phyloP scores from a whole-genome alignment of 495 filamentous ascomycete species.

The Tuber microsphaerosporum region DNA sequence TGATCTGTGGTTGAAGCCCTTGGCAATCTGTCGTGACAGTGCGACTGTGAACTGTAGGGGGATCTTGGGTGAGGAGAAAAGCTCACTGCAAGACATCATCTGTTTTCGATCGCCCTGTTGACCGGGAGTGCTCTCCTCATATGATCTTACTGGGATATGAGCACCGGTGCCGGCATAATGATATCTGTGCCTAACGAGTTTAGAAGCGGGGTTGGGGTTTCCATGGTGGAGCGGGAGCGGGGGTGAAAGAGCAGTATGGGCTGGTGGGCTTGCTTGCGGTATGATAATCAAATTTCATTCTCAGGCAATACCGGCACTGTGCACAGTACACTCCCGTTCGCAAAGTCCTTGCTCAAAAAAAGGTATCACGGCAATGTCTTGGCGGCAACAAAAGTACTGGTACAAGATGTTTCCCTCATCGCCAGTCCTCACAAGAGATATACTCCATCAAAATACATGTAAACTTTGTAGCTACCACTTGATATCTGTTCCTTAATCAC shows the following conservation, averaged over 20 bases:
- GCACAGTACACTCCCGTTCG: too few species aligned
- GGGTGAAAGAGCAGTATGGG: background rate
- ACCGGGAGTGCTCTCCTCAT: background rate
- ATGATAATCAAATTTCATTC: background rate
- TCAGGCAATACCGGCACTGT: background rate
- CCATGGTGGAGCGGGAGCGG: background rate
- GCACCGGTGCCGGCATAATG: background rate
- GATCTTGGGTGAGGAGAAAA: background rate
- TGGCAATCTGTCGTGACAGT: background rate
- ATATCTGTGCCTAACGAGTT: background rate
- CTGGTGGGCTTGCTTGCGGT: background rate
- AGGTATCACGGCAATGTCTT: too few species aligned
- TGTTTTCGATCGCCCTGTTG: background rate
- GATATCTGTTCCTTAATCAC: too few species aligned
- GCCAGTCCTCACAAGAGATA: too few species aligned
- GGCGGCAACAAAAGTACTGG: too few species aligned
- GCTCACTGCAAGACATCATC: background rate
- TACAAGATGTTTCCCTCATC: too few species aligned
- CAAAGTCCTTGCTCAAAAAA: too few species aligned
- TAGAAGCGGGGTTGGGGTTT: background rate
- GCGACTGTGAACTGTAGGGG: background rate
- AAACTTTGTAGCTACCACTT: too few species aligned
- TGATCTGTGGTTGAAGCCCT: background rate
- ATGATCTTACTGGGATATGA: background rate
- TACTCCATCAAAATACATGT: too few species aligned